Evolutionary conservation across 768 basidiomycete species (phyloP).

Genomic region (Serpula lacrymans): DNA sequence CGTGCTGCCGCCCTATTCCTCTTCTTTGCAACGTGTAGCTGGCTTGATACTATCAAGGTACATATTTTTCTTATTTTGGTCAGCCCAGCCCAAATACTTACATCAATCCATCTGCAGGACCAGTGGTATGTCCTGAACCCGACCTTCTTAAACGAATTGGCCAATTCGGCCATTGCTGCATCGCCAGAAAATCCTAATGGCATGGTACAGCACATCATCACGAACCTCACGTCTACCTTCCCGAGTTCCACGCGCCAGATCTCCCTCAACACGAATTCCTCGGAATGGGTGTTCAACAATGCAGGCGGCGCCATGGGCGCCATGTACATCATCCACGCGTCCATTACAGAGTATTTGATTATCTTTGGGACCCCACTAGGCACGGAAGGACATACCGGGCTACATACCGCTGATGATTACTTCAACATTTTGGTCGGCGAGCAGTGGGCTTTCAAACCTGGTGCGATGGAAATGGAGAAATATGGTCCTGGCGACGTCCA

Average conservation of each 20-base stretch:
- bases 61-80: conserved; percentile 7
- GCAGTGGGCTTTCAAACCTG: conserved; percentile 90
- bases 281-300: conserved; percentile 95
- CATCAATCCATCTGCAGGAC: conserved; percentile 47
- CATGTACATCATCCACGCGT: conserved; percentile 97
- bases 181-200: conserved; percentile 61
- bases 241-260: conserved; percentile 50
- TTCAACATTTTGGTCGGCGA: conserved; percentile 94
- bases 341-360: conserved; percentile 94
- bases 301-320: conserved; percentile 98
- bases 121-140: conserved; percentile 89
- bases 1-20: conserved; percentile 23
- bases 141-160: conserved; percentile 63
- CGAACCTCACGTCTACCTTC: conserved; percentile 74
- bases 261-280: conserved; percentile 51
- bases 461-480: conserved; percentile 77
- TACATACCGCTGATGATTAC: conserved; percentile 97
- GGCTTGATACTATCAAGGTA: conserved; percentile 66
- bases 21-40: conserved; percentile 37
- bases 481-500: conserved; percentile 87
- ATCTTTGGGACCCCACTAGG: conserved; percentile 96
- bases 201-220: conserved; percentile 80
- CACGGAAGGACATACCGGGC: conserved; percentile 92
- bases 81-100: neutral
- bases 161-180: conserved; percentile 66